These are phyloP conservation scores for Umbilicaria muhlenbergii DNA, from an alignment of 495 filamentous ascomycete species.

Conservation along the genomic window DNA sequence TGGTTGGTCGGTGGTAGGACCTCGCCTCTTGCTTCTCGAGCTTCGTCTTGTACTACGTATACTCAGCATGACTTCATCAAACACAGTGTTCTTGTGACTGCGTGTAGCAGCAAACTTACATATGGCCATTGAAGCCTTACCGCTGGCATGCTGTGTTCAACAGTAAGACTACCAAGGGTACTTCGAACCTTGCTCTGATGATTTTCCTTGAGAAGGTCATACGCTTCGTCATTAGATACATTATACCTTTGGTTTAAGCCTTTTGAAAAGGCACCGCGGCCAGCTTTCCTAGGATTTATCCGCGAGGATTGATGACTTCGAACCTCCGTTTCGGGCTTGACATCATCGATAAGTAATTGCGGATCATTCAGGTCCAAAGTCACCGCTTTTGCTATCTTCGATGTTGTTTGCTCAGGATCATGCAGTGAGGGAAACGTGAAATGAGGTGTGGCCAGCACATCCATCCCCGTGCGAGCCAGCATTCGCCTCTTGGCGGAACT, in stretches of 20 bases:
- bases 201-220: constrained; percentile 91
- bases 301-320: constrained; percentile 13
- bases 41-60: constrained; percentile 57
- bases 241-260: constrained; percentile 70
- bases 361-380: constrained; percentile 85
- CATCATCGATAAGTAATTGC: constrained; percentile 62
- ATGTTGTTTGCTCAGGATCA: constrained; percentile 44
- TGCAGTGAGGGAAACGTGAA: constrained; percentile 38
- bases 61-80: constrained; percentile 1
- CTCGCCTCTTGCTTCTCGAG: constrained; percentile 64
- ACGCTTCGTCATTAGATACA: constrained; percentile 88
- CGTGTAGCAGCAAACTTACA: constrained; percentile 17
- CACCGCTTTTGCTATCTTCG: constrained; percentile 56
- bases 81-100: neutral
- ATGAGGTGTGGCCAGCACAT: constrained; percentile 28
- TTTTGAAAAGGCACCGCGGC: constrained; percentile 12
- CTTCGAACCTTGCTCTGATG: constrained; percentile 89
- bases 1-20: constrained; percentile 72
- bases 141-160: constrained; percentile 88
- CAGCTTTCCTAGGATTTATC: neutral
- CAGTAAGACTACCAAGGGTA: constrained; percentile 64
- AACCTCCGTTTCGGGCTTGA: constrained; percentile 28
- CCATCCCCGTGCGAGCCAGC: constrained; percentile 22
- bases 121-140: constrained; percentile 83
- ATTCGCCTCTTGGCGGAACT: constrained; percentile 34